Percentiles rank a stretch among this genome's conserved stretches.
Evolutionary conservation across 23 red algal genomes (phyloP).

Genomic region (Agarophyton chilense): DNA sequence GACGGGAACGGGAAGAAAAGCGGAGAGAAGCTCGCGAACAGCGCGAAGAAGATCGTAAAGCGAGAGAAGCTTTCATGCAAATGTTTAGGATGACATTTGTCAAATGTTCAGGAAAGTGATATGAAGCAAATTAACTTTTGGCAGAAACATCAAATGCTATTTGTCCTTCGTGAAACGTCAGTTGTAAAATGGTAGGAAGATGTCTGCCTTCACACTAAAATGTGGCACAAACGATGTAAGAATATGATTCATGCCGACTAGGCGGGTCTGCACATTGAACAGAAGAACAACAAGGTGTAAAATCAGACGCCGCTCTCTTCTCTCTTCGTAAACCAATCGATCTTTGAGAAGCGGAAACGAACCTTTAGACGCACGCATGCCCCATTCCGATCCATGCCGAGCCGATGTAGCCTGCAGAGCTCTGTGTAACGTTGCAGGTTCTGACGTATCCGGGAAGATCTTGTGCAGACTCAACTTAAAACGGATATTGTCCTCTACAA

Average conservation of each 20-base stretch:
- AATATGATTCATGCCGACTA: conserved; percentile 34
- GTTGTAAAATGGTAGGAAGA: too few relatives aligned
- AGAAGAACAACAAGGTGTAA: conserved; percentile 2
- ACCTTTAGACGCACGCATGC: conserved; percentile 11
- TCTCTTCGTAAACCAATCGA: conserved; percentile 32
- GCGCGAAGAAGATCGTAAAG: too few relatives aligned
- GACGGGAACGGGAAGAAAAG: too few relatives aligned
- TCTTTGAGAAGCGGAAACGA: conserved; percentile 13
- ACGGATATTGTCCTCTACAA: not conserved
- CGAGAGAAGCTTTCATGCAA: too few relatives aligned
- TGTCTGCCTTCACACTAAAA: not conserved
- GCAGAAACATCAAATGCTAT: too few relatives aligned
- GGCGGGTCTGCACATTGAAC: conserved; percentile 12
- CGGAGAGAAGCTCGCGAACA: too few relatives aligned
- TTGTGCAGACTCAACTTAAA: conserved; percentile 17
- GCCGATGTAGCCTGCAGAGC: not conserved
- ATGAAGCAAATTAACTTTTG: too few relatives aligned
- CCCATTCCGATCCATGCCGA: conserved; percentile 8
- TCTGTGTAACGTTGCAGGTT: not conserved
- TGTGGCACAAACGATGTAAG: not conserved
- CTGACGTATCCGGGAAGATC: not conserved
- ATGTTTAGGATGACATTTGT: too few relatives aligned
- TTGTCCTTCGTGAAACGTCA: too few relatives aligned
- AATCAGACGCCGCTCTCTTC: not conserved
- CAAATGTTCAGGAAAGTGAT: too few relatives aligned